Percentiles rank a stretch among this genome's conserved stretches.
phyloP scores from a whole-genome alignment of 2,329 filamentous ascomycete species.

The Aspergillus flavus region DNA sequence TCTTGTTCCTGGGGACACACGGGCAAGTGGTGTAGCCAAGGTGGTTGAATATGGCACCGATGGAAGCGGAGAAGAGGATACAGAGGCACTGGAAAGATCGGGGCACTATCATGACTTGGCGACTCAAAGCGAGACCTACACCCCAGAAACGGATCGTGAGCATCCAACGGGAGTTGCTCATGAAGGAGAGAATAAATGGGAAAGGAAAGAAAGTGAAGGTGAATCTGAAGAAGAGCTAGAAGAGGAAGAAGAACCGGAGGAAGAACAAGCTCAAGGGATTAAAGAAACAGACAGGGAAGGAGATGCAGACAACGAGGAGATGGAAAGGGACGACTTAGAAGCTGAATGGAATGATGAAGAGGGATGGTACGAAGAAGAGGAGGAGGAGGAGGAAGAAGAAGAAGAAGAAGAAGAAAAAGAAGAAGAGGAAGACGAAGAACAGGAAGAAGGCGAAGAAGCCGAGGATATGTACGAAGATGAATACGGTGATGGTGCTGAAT shows the following conservation, averaged over 20 bases:
- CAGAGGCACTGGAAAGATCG: slow-evolving; percentile 30
- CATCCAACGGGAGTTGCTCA: slow-evolving; percentile 8
- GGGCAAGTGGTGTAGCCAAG: background rate
- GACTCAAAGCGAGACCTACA: slow-evolving; percentile 5
- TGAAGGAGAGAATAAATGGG: slow-evolving; percentile 7
- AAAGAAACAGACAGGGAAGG: background rate
- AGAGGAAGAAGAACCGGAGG: slow-evolving; percentile 16
- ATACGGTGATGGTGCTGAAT: slow-evolving; percentile 22
- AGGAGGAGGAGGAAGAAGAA: slow-evolving; percentile 7
- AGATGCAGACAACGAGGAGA: background rate
- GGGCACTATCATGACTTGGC: slow-evolving; percentile 32
- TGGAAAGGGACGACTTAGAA: slow-evolving; percentile 19
- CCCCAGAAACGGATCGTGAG: background rate
- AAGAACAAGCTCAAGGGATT: slow-evolving; percentile 7
- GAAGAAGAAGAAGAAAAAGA: slow-evolving; percentile 16
- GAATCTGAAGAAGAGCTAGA: slow-evolving; percentile 13
- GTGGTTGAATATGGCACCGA: background rate
- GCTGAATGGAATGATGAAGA: slow-evolving; percentile 19
- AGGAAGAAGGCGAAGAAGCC: slow-evolving; percentile 1
- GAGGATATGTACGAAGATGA: slow-evolving; percentile 11
- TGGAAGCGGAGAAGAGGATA: slow-evolving; percentile 18
- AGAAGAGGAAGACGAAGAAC: slow-evolving; percentile 1
- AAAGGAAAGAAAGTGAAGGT: slow-evolving; percentile 9
- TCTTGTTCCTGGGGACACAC: background rate
- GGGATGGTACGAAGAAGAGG: slow-evolving; percentile 12